Percentiles rank a stretch among this genome's conserved stretches.
Conservation (phyloP, 2,329 filamentous ascomycete species). For the Amesomyces nigricolor region DNA sequence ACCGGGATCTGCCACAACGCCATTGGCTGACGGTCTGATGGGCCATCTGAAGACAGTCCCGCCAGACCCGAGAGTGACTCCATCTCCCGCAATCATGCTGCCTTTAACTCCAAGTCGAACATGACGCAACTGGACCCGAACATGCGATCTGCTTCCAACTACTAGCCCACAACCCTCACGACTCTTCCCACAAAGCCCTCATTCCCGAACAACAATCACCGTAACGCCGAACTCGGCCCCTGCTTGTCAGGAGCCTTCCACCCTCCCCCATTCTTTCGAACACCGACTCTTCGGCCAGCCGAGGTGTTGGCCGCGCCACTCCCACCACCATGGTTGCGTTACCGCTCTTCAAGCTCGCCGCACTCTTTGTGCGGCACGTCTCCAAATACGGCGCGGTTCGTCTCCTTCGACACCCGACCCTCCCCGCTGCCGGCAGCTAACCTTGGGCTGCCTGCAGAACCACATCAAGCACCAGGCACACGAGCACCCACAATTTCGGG, state of each 20-base stretch:
- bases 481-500: slow-evolving; percentile 56
- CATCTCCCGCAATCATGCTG: not conserved
- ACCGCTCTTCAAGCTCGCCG: slow-evolving; percentile 61
- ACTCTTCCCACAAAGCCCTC: too few relatives aligned
- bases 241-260: not conserved
- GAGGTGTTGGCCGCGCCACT: not conserved
- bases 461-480: slow-evolving; percentile 61
- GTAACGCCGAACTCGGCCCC: not conserved
- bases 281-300: not conserved
- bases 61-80: slow-evolving; percentile 16
- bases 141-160: not conserved
- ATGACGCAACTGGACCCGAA: not conserved
- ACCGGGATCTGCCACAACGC: not conserved
- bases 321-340: slow-evolving; percentile 53
- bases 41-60: slow-evolving; percentile 1
- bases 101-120: not conserved
- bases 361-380: slow-evolving; percentile 59
- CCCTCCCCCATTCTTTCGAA: not conserved
- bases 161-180: too few relatives aligned
- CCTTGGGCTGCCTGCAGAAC: slow-evolving; percentile 42
- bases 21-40: slow-evolving; percentile 8
- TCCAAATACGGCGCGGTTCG: slow-evolving; percentile 66
- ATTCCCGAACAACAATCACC: too few relatives aligned
- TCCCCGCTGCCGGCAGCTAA: not conserved
- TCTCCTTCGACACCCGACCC: slow-evolving; percentile 12